Evolutionary conservation across 2,329 filamentous ascomycete species (phyloP), one percentile per base, ranked within the genome.

Genomic region (Fusarium graminum): DNA sequence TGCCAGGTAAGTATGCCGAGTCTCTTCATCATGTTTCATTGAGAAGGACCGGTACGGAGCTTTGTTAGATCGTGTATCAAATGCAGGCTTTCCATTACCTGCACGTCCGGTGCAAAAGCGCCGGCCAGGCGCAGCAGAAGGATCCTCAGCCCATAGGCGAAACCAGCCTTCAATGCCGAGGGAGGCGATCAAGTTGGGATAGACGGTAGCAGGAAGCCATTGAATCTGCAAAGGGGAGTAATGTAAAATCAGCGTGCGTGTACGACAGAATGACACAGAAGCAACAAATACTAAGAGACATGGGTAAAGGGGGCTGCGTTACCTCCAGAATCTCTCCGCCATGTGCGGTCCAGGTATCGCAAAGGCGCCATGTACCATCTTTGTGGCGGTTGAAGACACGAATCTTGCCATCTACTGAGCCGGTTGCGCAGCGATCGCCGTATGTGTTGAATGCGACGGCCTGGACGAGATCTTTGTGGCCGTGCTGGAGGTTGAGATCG

Each of bases 101-200:
- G 78, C 75, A 16, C 83, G 92, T 16, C 76, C 77, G 81, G 79
- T 84, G 75, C 90, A 92, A 83, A 97, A 98, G 50, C 94, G 90
- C 30, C 91, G 88, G 30, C 93, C 93, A 1, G 90, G 89, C 2
- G 91, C 85, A 46, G 95, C 91, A 2, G 90, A 91, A 16, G 91
- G 89, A 78, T 97, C 93, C 80, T 97, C 94, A 62, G 92, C 90
- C 94, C 94, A 98, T 67, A 98, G 85, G 76, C 93, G 92, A 82
- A 96, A 93, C 77, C 90, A 90, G 73, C 94, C 92, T 73, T 97
- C 94, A 73, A 94, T 91, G 65, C 92, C 93, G 60, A 97, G 91
- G 52, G 92, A 97, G 56, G 90, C 94, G 70, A 98, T 83, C 72
- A 97, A 87, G 74, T 95, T 89, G 36, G 88, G 93, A 69, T 95